Evolutionary conservation across 768 basidiomycete genomes (phyloP).

Genomic region (Scleroderma citrinum): DNA sequence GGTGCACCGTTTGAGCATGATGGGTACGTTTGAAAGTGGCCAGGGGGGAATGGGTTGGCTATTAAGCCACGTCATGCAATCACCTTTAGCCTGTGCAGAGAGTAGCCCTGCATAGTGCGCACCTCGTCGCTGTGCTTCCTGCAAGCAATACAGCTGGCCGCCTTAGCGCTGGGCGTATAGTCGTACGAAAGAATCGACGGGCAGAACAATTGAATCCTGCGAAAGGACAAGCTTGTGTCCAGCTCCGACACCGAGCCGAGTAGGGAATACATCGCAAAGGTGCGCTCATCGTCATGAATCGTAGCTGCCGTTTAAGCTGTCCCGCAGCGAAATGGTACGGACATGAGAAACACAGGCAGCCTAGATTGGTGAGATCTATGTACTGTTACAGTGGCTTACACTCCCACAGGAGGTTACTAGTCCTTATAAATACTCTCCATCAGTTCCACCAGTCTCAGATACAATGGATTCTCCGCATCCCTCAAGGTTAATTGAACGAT

Average conservation of each 20-base stretch:
- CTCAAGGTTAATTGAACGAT: slow-evolving; percentile 38
- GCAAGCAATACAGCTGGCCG: neutral
- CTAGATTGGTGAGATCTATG: no score
- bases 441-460: slow-evolving; percentile 41
- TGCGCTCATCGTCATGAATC: neutral
- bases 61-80: slow-evolving; percentile 7
- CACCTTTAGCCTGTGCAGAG: neutral
- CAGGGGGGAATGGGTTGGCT: slow-evolving; percentile 10
- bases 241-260: slow-evolving; percentile 4
- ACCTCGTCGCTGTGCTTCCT: slow-evolving; percentile 10
- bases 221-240: neutral
- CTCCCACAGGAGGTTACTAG: no score
- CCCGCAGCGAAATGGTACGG: no score
- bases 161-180: neutral
- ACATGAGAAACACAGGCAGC: no score
- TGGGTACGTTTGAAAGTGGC: neutral
- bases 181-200: neutral
- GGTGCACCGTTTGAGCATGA: slow-evolving; percentile 19
- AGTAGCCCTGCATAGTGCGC: neutral
- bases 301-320: no score
- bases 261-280: slow-evolving; percentile 1
- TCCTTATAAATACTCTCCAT: slow-evolving; percentile 44
- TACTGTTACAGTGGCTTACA: no score
- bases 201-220: neutral
- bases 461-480: slow-evolving; percentile 27